These are phyloP conservation scores for Aspergillus unguis DNA, from an alignment of 2,329 filamentous ascomycete species.

Conservation along the genomic window DNA sequence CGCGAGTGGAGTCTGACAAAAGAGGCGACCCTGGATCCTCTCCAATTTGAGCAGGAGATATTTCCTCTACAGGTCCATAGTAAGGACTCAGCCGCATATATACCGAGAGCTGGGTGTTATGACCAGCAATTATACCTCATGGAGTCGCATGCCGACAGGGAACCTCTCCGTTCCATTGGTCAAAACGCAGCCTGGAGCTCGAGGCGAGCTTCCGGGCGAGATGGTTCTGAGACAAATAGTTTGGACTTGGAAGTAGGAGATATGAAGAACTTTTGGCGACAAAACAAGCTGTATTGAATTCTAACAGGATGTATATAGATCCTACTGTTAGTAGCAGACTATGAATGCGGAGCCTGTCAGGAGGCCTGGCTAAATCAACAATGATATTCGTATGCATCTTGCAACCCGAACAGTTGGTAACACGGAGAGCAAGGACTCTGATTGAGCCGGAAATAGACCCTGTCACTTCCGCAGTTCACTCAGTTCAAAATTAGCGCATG, in stretches of 20 bases:
- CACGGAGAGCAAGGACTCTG: too few relatives aligned
- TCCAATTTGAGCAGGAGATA: not conserved
- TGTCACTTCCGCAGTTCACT: not conserved
- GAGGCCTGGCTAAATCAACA: too few relatives aligned
- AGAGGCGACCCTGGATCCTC: not conserved
- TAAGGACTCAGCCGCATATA: not conserved
- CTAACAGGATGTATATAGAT: not conserved
- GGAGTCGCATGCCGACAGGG: not conserved
- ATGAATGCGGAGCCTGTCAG: not conserved
- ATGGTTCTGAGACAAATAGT: not conserved
- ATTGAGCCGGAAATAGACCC: too few relatives aligned
- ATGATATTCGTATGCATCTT: too few relatives aligned
- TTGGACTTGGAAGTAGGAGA: not conserved
- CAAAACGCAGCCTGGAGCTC: not conserved
- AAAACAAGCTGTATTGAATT: constrained; percentile 25
- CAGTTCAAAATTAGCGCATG: too few relatives aligned
- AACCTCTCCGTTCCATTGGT: not conserved
- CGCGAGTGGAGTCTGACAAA: not conserved
- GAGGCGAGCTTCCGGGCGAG: not conserved
- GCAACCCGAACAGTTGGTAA: too few relatives aligned
- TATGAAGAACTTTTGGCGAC: constrained; percentile 21
- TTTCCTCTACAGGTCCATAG: not conserved
- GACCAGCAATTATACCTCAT: not conserved
- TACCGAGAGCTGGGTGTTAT: not conserved
- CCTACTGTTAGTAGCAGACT: not conserved